Percentiles rank a stretch among this genome's conserved stretches.
phyloP scores from a whole-genome alignment of 2,329 filamentous ascomycete species.

The Huntiella omanensis region DNA sequence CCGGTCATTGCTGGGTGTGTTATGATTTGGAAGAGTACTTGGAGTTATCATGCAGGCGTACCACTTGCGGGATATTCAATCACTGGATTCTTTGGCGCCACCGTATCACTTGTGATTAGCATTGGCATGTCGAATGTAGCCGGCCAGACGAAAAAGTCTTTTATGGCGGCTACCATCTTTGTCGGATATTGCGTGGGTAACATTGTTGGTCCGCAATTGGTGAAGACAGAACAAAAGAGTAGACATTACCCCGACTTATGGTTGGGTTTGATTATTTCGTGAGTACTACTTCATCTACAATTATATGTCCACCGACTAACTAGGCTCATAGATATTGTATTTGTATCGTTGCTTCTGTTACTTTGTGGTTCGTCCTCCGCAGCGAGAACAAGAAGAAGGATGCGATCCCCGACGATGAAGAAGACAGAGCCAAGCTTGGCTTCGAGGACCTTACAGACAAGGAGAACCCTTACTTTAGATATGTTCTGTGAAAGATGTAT shows the following conservation, averaged over 20 bases:
- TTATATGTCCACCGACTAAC: too few species aligned
- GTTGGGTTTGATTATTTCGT: conserved; percentile 46
- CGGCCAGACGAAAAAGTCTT: conserved; percentile 60
- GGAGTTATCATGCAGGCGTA: conserved; percentile 44
- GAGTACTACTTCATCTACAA: conserved; percentile 12
- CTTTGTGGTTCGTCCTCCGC: conserved; percentile 39
- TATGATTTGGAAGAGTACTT: conserved; percentile 52
- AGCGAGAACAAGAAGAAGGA: conserved; percentile 38
- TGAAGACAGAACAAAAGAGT: conserved; percentile 44
- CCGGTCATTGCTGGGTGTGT: conserved; percentile 57
- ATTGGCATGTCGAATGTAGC: conserved; percentile 48
- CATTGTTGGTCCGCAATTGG: conserved; percentile 55
- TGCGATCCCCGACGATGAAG: conserved; percentile 26
- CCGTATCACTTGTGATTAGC: conserved; percentile 39
- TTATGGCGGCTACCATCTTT: conserved; percentile 56
- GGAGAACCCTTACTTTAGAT: conserved; percentile 48
- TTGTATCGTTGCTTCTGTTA: conserved; percentile 36
- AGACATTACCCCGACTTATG: conserved; percentile 54
- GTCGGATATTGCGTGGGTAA: conserved; percentile 57
- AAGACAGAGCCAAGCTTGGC: conserved; percentile 42
- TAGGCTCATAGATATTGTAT: conserved; percentile 40
- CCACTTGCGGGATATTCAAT: conserved; percentile 55
- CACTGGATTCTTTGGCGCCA: conserved; percentile 53
- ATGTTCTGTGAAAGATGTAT: conserved; percentile 21
- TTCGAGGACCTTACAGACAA: conserved; percentile 52